Percentiles rank a stretch among this genome's conserved stretches.
Evolutionary conservation across 208 protist genomes (phyloP).

Genomic region (Trypanosoma congolense): DNA sequence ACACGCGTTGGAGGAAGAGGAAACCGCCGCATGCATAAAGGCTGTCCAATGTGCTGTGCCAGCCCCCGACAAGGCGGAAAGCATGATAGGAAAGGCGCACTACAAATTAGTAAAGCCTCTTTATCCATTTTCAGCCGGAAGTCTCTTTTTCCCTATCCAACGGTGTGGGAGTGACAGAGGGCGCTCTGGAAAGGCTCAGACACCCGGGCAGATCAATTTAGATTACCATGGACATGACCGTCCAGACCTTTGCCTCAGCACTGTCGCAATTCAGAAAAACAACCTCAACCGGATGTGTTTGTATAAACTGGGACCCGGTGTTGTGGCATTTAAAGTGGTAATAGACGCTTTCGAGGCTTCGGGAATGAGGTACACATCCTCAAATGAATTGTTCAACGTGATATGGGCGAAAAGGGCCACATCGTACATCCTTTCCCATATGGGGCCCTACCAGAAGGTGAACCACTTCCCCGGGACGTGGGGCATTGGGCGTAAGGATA

Average conservation of each 20-base stretch:
- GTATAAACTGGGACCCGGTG: slow-evolving; percentile 87
- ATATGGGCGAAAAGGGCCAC: slow-evolving; percentile 90
- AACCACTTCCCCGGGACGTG: slow-evolving; percentile 92
- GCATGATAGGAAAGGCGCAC: slow-evolving; percentile 2
- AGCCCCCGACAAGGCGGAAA: not conserved
- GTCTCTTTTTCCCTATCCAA: slow-evolving; percentile 77
- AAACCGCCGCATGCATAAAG: too few relatives aligned
- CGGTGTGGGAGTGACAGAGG: not conserved
- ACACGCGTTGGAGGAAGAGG: slow-evolving; percentile 3
- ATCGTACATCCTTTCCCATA: slow-evolving; percentile 61
- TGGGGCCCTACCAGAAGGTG: slow-evolving; percentile 86
- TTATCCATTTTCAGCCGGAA: slow-evolving; percentile 53
- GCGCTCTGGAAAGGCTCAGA: slow-evolving; percentile 27
- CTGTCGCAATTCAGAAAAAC: slow-evolving; percentile 58
- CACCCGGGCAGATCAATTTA: slow-evolving; percentile 59
- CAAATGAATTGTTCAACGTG: slow-evolving; percentile 84
- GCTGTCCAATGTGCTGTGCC: not conserved
- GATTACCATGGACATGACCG: slow-evolving; percentile 61
- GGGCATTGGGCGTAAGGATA: slow-evolving; percentile 89
- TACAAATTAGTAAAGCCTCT: slow-evolving; percentile 59
- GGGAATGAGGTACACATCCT: slow-evolving; percentile 81
- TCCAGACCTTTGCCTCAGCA: slow-evolving; percentile 34
- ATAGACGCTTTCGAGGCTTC: slow-evolving; percentile 81
- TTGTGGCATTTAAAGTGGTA: slow-evolving; percentile 88
- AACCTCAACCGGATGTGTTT: slow-evolving; percentile 84